Percentiles rank a stretch among this genome's conserved stretches.
Evolutionary conservation across 345 rosid genomes (phyloP).

Genomic region (Eucalyptus rudis): DNA sequence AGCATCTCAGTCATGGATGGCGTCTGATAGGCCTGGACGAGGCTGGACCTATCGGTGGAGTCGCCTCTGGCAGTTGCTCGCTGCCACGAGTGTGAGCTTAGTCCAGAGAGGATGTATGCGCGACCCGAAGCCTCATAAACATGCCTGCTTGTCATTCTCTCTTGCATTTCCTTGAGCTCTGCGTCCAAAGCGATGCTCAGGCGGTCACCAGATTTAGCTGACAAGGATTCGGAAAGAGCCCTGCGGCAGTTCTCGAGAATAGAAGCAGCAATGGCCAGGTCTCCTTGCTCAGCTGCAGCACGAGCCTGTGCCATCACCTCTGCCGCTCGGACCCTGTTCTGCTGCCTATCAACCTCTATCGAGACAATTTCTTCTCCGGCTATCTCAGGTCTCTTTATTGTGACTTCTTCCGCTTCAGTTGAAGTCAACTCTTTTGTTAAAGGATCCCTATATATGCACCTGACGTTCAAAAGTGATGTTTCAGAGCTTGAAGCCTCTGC

Average conservation of each 20-base stretch:
- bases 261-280: slow-evolving; percentile 55
- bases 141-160: slow-evolving; percentile 88
- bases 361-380: slow-evolving; percentile 34
- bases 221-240: slow-evolving; percentile 42
- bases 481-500: slow-evolving; percentile 18
- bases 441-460: slow-evolving; percentile 73
- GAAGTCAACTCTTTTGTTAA: slow-evolving; percentile 49
- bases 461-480: slow-evolving; percentile 57
- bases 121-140: slow-evolving; percentile 90
- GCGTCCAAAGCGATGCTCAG: slow-evolving; percentile 71
- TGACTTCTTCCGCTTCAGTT: slow-evolving; percentile 37
- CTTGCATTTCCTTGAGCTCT: slow-evolving; percentile 96
- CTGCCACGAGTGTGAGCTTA: slow-evolving; percentile 99
- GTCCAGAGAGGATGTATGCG: slow-evolving; percentile 92
- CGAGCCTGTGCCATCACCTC: slow-evolving; percentile 82
- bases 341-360: slow-evolving; percentile 89
- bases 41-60: slow-evolving; percentile 76
- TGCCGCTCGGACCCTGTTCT: slow-evolving; percentile 82
- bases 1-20: slow-evolving; percentile 97
- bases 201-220: slow-evolving; percentile 60
- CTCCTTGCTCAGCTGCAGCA: slow-evolving; percentile 66
- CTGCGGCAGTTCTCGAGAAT: slow-evolving; percentile 54
- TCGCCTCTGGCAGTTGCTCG: slow-evolving; percentile 97
- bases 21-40: slow-evolving; percentile 73
- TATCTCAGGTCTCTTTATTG: slow-evolving; percentile 47